Evolutionary conservation across 2,329 filamentous ascomycete genomes (phyloP).

Genomic region (Microsporum ferrugineum): DNA sequence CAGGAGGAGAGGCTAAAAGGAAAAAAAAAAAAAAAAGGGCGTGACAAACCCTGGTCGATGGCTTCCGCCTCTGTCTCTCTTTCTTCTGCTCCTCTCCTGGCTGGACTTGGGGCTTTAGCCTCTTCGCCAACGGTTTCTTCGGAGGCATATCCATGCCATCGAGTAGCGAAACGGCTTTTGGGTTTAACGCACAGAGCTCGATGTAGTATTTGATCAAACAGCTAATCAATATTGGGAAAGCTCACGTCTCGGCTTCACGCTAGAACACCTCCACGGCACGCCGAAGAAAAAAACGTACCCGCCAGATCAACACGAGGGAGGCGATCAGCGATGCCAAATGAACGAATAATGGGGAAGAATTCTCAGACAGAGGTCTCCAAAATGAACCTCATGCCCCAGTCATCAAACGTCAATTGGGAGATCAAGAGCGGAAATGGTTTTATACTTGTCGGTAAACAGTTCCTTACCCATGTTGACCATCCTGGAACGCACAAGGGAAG

Average conservation of each 20-base stretch:
- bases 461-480: not conserved
- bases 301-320: not conserved
- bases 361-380: not conserved
- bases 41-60: not conserved
- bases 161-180: not conserved
- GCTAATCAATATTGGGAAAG: constrained; percentile 3
- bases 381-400: not conserved
- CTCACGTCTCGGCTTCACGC: constrained; percentile 1
- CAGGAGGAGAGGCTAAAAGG: not conserved
- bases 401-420: not conserved
- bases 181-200: constrained; percentile 1
- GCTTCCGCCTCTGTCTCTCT: not conserved
- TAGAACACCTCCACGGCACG: not conserved
- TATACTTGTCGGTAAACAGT: not conserved
- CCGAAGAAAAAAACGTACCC: not conserved
- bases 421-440: not conserved
- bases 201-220: constrained; percentile 3
- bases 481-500: not conserved
- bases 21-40: not conserved
- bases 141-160: not conserved
- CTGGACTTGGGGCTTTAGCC: not conserved
- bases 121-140: not conserved
- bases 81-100: not conserved
- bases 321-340: not conserved
- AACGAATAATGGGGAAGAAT: not conserved